These are phyloP conservation scores for Quercus engelmannii DNA, from an alignment of 306 rosid species.

Conservation along the genomic window DNA sequence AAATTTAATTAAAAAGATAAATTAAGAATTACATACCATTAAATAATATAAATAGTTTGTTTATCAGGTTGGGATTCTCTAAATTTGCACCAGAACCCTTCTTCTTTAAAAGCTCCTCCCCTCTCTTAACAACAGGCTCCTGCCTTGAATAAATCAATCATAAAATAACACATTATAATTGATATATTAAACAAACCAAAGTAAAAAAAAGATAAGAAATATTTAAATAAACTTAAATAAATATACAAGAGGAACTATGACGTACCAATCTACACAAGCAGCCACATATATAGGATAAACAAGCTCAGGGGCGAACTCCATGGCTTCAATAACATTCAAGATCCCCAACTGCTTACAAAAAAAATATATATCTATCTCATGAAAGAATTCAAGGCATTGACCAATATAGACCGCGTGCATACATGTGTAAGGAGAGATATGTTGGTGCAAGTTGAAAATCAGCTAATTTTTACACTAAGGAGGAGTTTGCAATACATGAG, in stretches of 20 bases:
- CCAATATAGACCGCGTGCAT: not conserved
- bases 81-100: conserved; percentile 76
- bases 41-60: conserved; percentile 65
- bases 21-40: conserved; percentile 57
- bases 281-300: conserved; percentile 76
- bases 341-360: conserved; percentile 79
- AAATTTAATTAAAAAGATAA: conserved; percentile 7
- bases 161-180: conserved; percentile 24
- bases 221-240: conserved; percentile 4
- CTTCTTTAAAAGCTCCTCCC: conserved; percentile 96
- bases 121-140: conserved; percentile 83
- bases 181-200: conserved; percentile 32
- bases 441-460: not conserved
- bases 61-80: conserved; percentile 73
- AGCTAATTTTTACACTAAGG: not conserved
- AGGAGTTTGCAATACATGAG: not conserved
- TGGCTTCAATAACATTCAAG: conserved; percentile 73
- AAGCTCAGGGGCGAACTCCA: conserved; percentile 82
- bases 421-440: not conserved
- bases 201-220: conserved; percentile 14
- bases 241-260: conserved; percentile 17
- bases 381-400: not conserved
- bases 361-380: conserved; percentile 12
- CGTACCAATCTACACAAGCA: conserved; percentile 81
- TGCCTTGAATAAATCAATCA: conserved; percentile 69